phyloP scores from a whole-genome alignment of 1,139 yeast species.

The Tardiomyces digboiensis region DNA sequence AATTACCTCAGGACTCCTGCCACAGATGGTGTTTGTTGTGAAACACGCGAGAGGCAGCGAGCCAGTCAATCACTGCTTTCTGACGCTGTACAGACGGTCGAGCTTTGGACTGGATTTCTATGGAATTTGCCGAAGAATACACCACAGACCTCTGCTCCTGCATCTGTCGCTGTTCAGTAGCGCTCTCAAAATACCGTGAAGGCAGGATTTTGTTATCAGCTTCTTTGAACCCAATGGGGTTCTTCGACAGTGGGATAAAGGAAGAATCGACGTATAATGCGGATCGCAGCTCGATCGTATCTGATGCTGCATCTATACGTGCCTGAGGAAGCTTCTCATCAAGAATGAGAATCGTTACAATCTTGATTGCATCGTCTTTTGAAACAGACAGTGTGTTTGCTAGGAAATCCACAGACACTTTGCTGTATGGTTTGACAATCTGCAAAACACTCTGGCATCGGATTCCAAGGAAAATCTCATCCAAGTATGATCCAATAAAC shows the following conservation, averaged over 20 bases:
- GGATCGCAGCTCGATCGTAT: slow-evolving; percentile 5
- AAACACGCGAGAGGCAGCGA: not conserved
- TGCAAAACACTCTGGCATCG: slow-evolving; percentile 28
- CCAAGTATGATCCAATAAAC: slow-evolving; percentile 21
- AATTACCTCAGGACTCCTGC: no score
- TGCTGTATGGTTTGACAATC: slow-evolving; percentile 31
- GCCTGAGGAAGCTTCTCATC: slow-evolving; percentile 36
- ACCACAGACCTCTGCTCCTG: slow-evolving; percentile 11
- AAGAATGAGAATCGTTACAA: slow-evolving; percentile 35
- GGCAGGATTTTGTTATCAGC: slow-evolving; percentile 1
- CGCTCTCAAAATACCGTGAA: not conserved
- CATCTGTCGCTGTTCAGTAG: slow-evolving; percentile 8
- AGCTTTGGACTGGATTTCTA: not conserved
- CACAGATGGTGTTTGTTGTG: not conserved
- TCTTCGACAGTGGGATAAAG: not conserved
- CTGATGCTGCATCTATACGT: slow-evolving; percentile 37
- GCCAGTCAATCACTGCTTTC: not conserved
- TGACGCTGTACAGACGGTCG: not conserved
- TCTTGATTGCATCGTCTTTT: slow-evolving; percentile 29
- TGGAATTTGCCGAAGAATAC: slow-evolving; percentile 4
- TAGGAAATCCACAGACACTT: slow-evolving; percentile 25
- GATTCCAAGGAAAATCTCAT: slow-evolving; percentile 25
- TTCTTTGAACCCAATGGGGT: not conserved
- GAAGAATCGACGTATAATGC: not conserved
- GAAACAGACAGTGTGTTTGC: slow-evolving; percentile 20